These are phyloP conservation scores for Boletus sensibilis DNA, from an alignment of 768 basidiomycete genomes.

Conservation along the genomic window DNA sequence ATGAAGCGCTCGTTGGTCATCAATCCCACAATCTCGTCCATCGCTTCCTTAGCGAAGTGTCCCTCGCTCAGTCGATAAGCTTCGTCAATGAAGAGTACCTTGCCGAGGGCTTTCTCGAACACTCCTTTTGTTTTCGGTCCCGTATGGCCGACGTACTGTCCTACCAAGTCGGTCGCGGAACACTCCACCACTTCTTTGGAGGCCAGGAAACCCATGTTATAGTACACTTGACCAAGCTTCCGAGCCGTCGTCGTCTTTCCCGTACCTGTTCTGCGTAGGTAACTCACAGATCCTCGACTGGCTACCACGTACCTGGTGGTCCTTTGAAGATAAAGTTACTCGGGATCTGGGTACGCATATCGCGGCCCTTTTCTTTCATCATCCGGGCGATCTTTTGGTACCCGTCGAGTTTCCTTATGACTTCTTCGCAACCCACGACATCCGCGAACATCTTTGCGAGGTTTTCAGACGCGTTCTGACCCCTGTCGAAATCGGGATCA, in stretches of 20 bases:
- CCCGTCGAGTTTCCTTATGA: constrained; percentile 46
- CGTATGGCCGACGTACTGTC: constrained; percentile 68
- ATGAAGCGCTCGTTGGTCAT: constrained; percentile 59
- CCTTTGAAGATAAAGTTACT: constrained; percentile 72
- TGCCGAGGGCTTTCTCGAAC: constrained; percentile 64
- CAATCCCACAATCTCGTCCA: constrained; percentile 66
- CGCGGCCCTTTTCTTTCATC: constrained; percentile 42
- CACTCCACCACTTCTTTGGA: constrained; percentile 59
- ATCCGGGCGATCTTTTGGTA: constrained; percentile 51
- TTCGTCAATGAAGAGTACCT: constrained; percentile 71
- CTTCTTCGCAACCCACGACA: constrained; percentile 57
- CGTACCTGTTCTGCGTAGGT: constrained; percentile 45
- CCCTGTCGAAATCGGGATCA: constrained; percentile 59
- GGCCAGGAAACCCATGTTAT: constrained; percentile 58
- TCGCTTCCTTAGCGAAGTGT: constrained; percentile 66
- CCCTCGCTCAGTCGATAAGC: constrained; percentile 64
- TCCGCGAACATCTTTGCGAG: constrained; percentile 59
- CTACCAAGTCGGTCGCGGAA: constrained; percentile 68
- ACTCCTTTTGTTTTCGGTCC: constrained; percentile 62
- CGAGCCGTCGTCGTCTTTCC: constrained; percentile 64
- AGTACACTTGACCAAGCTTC: constrained; percentile 62
- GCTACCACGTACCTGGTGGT: too few relatives aligned
- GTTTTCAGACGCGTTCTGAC: constrained; percentile 46
- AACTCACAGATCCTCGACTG: too few relatives aligned
- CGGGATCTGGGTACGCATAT: constrained; percentile 53